Base-by-base conservation (phyloP, 2,329 filamentous ascomycete genomes). In the Verticillium longisporum region DNA sequence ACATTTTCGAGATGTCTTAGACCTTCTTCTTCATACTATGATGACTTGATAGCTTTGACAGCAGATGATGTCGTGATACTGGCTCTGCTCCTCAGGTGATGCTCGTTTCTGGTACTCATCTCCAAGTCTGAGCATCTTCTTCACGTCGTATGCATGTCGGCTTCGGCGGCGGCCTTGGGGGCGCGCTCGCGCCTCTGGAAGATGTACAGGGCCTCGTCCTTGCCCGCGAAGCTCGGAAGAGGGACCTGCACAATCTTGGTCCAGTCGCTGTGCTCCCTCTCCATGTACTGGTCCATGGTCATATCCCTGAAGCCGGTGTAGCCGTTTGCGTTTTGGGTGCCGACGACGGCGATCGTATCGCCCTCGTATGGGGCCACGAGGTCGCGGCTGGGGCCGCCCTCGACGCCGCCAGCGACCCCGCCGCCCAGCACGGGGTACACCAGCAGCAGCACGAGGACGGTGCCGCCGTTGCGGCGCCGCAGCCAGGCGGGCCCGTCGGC, bases 161-260 rank as follows among this genome's bases (percentile, higher is more conserved):
- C n/a, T 50, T 18, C 41, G 15, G 60, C 41, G 15, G 60, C 36
- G 21, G 41, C 41, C 37, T 60, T 62, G 6, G 71, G 71, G 21
- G 72, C 77, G 62, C 74, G 71, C n/a, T 75, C 68, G 15, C 79
- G 78, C 60, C 80, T 71, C 67, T 83, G 79, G 66, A 88, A 91
- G 21, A 90, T 80, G 72, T 87, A 92, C 60, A 92, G 68, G 0
- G 86, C 89, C 74, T 92, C 89, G 67, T 92, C 89, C 72, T 92
- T 92, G 33, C 87, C 89, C 2, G 88, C 85, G 73, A 92, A 92
- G 71, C 87, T 90, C 26, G 88, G 88, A 69, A 92, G 71, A 4
- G 88, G 81, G 63, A 91, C 78, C 75, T 89, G 86, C 14, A 84
- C 79, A 2, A 83, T 78, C 71, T 83, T 82, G 57, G 80, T 78